Evolutionary conservation across 768 basidiomycete species (phyloP), one percentile per base, ranked within the genome.

Genomic region (Cantharellus cinnabarinus): DNA sequence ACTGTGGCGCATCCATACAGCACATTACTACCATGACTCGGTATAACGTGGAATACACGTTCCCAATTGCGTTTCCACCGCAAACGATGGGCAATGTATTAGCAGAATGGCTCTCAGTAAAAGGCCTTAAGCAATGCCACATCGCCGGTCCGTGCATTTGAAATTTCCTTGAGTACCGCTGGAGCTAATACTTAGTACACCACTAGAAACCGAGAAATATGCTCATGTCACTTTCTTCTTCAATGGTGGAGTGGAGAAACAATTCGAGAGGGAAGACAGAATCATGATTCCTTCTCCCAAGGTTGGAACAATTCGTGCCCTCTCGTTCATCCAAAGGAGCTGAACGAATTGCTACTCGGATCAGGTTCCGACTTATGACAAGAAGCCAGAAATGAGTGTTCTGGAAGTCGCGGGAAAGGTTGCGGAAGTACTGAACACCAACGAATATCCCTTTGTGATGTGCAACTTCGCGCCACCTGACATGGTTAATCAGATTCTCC

Each of bases 161-260:
- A n/a, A 50, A 52, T 39, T 37, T 54, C 35, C 35, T 29, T 5
- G 44, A 5, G 41, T 10, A 2, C 50, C 34, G 34, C n/a, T 59
- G 52, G n/a, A 4, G 4, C 54, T 3, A 37, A 34, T 56, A 35
- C 57, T n/a, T 3, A 5, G 41, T 5, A 53, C n/a, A 48, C 15
- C 15, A 37, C 2, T 66, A 78, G 91, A 95, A 70, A 94, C 91
- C n/a, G 91, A 94, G 69, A 94, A 97, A 71, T 97, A 93, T 70
- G 90, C 90, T 2, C 91, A 97, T 67, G 88, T 97, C 59, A 97
- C 91, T 0, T 94, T 95, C 76, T 95, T 94, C 78, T 94, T 95
- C 78, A 95, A 94, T 70, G 93, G 91, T 10, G 91, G 91, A 59
- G 81, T 90, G 38, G 93, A 95, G 74, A 87, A 90, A 68, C 87